Evolutionary conservation across 768 basidiomycete genomes (phyloP), one percentile per base, ranked within the genome.

Genomic region (Agrocybe praecox): DNA sequence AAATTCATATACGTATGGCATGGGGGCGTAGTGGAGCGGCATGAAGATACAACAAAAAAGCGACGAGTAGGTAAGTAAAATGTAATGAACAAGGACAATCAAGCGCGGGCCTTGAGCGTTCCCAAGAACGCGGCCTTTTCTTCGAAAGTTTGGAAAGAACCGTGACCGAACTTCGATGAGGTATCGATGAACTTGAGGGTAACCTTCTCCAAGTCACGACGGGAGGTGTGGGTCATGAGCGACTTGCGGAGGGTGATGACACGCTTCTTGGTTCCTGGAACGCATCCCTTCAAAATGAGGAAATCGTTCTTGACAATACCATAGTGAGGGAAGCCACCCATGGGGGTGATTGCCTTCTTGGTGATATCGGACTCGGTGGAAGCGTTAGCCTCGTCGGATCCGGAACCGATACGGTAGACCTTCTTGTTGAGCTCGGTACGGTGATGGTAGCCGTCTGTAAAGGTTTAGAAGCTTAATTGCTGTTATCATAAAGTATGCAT

Each of bases 281-380:
- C 83, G 52, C 88, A 94, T 61, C 96, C 96, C 83, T 98, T 98
- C 76, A 98, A 81, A 76, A 99, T 87, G 68, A 99, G 77, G 84
- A 89, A 99, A 75, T 98, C 97, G 82, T 97, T 96, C 85, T 92
- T 96, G 80, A 98, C 90, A 69, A 97, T 84, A 85, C 96, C 96
- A 74, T 98, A 98, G 73, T 97, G 94, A 56, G 95, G 94, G 89
- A 96, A 99, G 71, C 96, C 97, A 81, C 97, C 97, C 87, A 98
- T 85, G 52, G 97, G 97, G 55, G 92, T 98, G 73, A 96, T 96
- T 59, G 78, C 62, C 83, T 97, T 97, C 80, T 92, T 86, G 66
- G 94, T 96, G 69, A 93, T 85, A 74, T 98, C 97, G 56, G 89
- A 87, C 67, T 98, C 95, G 33, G 97, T 98, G 53, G 96, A 90